phyloP scores from a whole-genome alignment of 306 rosid species.

The Geum urbanum region DNA sequence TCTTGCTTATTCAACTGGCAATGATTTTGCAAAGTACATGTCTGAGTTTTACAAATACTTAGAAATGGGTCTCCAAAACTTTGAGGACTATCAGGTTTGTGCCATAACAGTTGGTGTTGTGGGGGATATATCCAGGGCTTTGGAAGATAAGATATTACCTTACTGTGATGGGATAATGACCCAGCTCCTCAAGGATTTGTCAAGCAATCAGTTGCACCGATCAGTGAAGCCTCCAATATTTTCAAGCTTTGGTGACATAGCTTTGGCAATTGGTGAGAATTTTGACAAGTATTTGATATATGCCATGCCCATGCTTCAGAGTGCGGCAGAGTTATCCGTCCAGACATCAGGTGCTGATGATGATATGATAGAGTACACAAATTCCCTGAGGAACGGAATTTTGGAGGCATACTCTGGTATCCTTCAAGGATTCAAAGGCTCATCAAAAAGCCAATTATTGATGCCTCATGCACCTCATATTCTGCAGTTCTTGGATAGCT shows the following conservation, averaged over 20 bases:
- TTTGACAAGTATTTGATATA: slow-evolving; percentile 83
- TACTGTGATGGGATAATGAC: slow-evolving; percentile 95
- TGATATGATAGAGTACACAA: slow-evolving; percentile 86
- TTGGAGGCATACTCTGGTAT: slow-evolving; percentile 93
- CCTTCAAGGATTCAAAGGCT: slow-evolving; percentile 91
- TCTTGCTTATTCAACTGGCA: slow-evolving; percentile 72
- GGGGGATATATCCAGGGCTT: slow-evolving; percentile 86
- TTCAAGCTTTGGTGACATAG: slow-evolving; percentile 94
- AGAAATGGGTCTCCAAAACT: slow-evolving; percentile 94
- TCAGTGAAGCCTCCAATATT: slow-evolving; percentile 95
- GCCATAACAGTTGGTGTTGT: slow-evolving; percentile 92
- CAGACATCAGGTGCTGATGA: slow-evolving; percentile 71
- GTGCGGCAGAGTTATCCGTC: slow-evolving; percentile 90
- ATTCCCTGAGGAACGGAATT: slow-evolving; percentile 86
- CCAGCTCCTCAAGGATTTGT: slow-evolving; percentile 83
- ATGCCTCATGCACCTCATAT: slow-evolving; percentile 82
- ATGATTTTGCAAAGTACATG: slow-evolving; percentile 85
- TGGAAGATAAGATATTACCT: slow-evolving; percentile 78
- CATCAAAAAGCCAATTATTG: slow-evolving; percentile 76
- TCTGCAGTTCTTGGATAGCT: slow-evolving; percentile 85
- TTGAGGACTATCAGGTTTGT: slow-evolving; percentile 95
- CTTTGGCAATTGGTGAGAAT: slow-evolving; percentile 89
- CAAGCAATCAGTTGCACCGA: slow-evolving; percentile 87
- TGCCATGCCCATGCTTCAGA: slow-evolving; percentile 98
- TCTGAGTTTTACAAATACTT: slow-evolving; percentile 65